Base-by-base conservation (phyloP, 2,329 filamentous ascomycete genomes). In the Lecanicillium sp. region DNA sequence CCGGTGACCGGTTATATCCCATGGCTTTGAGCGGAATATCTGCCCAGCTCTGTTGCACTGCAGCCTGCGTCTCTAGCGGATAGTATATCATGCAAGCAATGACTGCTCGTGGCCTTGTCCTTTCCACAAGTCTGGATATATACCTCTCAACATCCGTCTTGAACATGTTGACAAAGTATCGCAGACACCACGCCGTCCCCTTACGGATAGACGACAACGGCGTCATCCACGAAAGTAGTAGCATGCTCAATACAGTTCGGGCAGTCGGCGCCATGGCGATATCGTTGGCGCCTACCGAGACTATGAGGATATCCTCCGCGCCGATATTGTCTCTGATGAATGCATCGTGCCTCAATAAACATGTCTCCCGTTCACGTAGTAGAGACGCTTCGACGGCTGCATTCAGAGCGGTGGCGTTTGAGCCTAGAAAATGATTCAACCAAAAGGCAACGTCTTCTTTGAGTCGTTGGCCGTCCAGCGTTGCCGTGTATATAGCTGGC, bases 61-160 rank as follows among this genome's bases (percentile, higher is more conserved):
- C 38, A 4, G 9, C 19, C 14, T 19, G 38, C 7, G 32, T 19
- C 28, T 40, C 38, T 9, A 40, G 33, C 14, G 38, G 38, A 29
- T 31, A 36, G 29, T 40, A 40, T 18, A 40, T 32, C 38, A 36
- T 40, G 33, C 38, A 40, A 2, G 31, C 38, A 13, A 40, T 36
- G 28, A 40, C 38, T 4, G 19, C 33, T 9, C 38, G 38, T 14
- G 38, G 38, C 14, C 16, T 36, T 4, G 9, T 11, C 4, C 28
- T 28, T 2, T 33, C 27, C 2, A 40, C 33, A 7, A 40, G 4
- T 12, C 36, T 36, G 11, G 15, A 15, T 11, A 40, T 11, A 16
- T 40, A 40, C 11, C 7, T 28, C 19, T 40, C 28, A 19, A 28
- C 28, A 4, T 28, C 25, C 14, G 28, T 27, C 33, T 15, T 36